phyloP scores from a whole-genome alignment of 164 flowering plant species.

The Pachysandra terminalis region DNA sequence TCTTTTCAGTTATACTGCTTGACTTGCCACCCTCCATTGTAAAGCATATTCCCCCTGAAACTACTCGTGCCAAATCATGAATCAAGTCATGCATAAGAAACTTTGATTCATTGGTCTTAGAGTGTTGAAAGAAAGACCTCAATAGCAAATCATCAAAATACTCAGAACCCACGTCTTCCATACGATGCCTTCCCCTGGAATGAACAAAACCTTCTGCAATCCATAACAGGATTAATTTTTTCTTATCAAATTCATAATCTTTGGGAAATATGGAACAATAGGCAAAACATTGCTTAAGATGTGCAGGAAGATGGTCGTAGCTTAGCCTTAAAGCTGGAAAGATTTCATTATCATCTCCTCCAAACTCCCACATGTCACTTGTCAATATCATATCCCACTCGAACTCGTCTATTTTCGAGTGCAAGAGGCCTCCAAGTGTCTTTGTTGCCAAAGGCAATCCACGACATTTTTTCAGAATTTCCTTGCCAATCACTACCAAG shows the following conservation, averaged over 20 bases:
- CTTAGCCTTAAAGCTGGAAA: slow-evolving; percentile 11
- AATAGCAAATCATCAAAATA: too few relatives aligned
- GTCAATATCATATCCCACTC: slow-evolving; percentile 10
- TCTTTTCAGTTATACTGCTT: too few relatives aligned
- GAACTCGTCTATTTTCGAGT: neutral
- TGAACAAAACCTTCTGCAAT: too few relatives aligned
- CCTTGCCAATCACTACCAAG: slow-evolving; percentile 11
- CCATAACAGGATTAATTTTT: slow-evolving; percentile 2
- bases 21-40: too few relatives aligned
- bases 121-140: too few relatives aligned
- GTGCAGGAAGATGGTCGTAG: slow-evolving; percentile 2
- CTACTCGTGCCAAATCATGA: too few relatives aligned
- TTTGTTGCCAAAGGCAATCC: slow-evolving; percentile 14
- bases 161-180: too few relatives aligned
- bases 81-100: too few relatives aligned
- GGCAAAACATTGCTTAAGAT: too few relatives aligned
- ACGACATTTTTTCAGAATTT: slow-evolving; percentile 16
- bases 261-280: slow-evolving; percentile 5
- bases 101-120: too few relatives aligned
- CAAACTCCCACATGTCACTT: slow-evolving; percentile 3
- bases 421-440: slow-evolving; percentile 16
- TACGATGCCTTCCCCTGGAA: too few relatives aligned
- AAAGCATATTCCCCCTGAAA: too few relatives aligned
- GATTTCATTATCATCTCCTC: slow-evolving; percentile 2
- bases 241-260: neutral